A percentile compares a stretch with the other conserved stretches of the same genome.
Conservation (phyloP, 441 rosid species). For the Bruguiera hainesii region DNA sequence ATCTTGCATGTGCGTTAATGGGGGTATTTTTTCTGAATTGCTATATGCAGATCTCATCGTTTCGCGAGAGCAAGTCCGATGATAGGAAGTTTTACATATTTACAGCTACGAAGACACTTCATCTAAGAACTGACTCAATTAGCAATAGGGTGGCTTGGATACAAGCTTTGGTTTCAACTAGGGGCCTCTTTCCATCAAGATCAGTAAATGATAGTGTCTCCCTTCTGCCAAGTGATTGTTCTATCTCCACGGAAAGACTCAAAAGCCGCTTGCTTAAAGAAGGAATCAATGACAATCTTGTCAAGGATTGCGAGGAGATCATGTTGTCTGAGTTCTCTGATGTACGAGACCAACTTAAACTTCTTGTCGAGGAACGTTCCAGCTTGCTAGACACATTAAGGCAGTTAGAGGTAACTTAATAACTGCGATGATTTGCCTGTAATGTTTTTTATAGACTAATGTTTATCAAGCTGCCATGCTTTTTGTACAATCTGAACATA, state of each 20-base stretch:
- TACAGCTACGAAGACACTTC: conserved; percentile 92
- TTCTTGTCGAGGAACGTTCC: conserved; percentile 68
- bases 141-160: conserved; percentile 88
- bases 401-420: conserved; percentile 68
- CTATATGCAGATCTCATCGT: conserved; percentile 73
- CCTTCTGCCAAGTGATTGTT: conserved; percentile 50
- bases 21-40: conserved; percentile 12
- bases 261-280: conserved; percentile 59
- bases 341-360: conserved; percentile 56
- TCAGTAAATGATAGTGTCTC: conserved; percentile 52
- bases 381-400: conserved; percentile 69
- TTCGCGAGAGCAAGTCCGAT: conserved; percentile 93
- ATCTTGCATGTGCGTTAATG: not conserved
- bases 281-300: conserved; percentile 60
- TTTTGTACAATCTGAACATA: too few relatives aligned
- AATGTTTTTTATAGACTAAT: too few relatives aligned
- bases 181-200: conserved; percentile 56
- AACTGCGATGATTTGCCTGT: not conserved
- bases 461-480: too few relatives aligned
- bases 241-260: conserved; percentile 70
- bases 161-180: conserved; percentile 72
- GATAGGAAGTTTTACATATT: conserved; percentile 84
- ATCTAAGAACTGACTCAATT: conserved; percentile 80
- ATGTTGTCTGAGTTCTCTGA: conserved; percentile 80
- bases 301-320: conserved; percentile 82